phyloP scores from a whole-genome alignment of 257 asterid species.

The Jaltomata sinuosa region DNA sequence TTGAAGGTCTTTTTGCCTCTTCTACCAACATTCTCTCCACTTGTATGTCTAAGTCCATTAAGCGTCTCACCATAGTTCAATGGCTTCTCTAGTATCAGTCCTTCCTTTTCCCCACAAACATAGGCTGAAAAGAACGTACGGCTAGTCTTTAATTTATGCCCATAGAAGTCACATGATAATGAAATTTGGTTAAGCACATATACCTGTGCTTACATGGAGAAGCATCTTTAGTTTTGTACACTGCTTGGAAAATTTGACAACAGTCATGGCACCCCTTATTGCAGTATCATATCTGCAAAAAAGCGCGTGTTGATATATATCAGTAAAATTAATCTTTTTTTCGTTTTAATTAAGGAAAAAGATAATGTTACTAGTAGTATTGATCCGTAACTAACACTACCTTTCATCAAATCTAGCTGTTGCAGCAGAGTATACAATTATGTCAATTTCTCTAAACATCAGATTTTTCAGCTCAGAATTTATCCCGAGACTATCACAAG shows the following conservation, averaged over 20 bases:
- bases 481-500: not conserved
- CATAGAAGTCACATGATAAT: not conserved
- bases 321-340: too few relatives aligned
- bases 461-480: not conserved
- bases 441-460: constrained; percentile 32
- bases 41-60: constrained; percentile 35
- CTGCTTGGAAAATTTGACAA: constrained; percentile 8
- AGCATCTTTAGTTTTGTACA: constrained; percentile 6
- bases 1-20: constrained; percentile 7
- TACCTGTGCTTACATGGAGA: constrained; percentile 13
- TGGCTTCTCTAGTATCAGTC: constrained; percentile 33
- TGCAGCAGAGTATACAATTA: constrained; percentile 55
- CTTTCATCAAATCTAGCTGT: constrained; percentile 36
- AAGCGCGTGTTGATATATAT: too few relatives aligned
- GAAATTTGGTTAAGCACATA: not conserved
- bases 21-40: constrained; percentile 23
- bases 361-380: too few relatives aligned
- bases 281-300: constrained; percentile 11
- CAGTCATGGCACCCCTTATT: constrained; percentile 1
- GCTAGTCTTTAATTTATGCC: not conserved
- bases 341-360: not conserved
- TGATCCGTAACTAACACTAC: too few relatives aligned
- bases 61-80: constrained; percentile 31
- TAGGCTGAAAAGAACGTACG: constrained; percentile 15
- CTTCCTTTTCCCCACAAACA: constrained; percentile 12